Conservation (phyloP, 1,139 yeast genomes). For the Debaryomycetaceae sp. region DNA sequence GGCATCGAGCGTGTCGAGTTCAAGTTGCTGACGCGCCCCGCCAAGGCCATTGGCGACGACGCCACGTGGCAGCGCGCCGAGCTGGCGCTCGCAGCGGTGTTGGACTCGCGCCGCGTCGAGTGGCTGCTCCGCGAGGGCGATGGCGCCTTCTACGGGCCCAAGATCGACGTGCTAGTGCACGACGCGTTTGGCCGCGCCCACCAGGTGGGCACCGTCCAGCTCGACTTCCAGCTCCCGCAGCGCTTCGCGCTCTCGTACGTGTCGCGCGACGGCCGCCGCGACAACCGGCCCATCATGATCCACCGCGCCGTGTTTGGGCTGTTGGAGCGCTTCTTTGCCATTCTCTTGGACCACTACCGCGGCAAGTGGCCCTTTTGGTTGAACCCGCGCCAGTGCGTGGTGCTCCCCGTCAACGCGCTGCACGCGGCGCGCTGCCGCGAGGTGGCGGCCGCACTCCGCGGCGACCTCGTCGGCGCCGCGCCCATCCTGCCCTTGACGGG, state of each 20-base stretch:
- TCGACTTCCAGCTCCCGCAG: conserved; percentile 90
- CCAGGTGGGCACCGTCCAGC: conserved; percentile 94
- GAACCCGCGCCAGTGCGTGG: conserved; percentile 87
- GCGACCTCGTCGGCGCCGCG: conserved; percentile 28
- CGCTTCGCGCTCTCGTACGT: conserved; percentile 74
- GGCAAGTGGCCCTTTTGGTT: conserved; percentile 99
- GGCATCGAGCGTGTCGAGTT: conserved; percentile 67
- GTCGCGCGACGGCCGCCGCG: conserved; percentile 42
- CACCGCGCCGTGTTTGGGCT: conserved; percentile 97
- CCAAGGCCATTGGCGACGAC: conserved; percentile 74
- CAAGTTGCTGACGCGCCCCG: conserved; percentile 85
- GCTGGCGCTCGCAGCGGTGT: conserved; percentile 57
- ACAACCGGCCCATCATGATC: conserved; percentile 76
- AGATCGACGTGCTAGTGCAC: conserved; percentile 78
- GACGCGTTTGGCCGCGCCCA: conserved; percentile 84
- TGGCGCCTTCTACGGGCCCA: conserved; percentile 98
- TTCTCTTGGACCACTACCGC: conserved; percentile 81
- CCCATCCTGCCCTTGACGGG: conserved; percentile 51
- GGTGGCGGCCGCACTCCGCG: conserved; percentile 46
- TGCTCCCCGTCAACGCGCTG: conserved; percentile 70
- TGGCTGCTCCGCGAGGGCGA: conserved; percentile 87
- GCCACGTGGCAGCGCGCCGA: conserved; percentile 89
- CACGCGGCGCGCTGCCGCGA: conserved; percentile 54
- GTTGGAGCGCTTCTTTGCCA: conserved; percentile 86
- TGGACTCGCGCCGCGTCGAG: conserved; percentile 44